Conservation (phyloP, 2,329 filamentous ascomycete species). For the Metarhizium rileyi region DNA sequence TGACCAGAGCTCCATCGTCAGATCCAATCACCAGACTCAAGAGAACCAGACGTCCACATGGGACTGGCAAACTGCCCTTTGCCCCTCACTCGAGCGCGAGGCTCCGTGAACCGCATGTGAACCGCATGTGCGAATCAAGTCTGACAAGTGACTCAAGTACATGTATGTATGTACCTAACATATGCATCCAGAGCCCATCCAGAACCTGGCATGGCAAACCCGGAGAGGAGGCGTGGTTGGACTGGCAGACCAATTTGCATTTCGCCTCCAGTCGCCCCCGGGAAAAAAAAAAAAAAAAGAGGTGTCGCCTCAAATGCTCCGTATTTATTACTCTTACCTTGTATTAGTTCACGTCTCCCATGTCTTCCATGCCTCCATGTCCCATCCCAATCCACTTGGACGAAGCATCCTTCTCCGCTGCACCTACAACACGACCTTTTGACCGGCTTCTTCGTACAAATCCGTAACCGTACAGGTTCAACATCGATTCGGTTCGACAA, state of each 20-base stretch:
- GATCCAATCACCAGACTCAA: background rate
- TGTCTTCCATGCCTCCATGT: background rate
- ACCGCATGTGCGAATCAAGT: background rate
- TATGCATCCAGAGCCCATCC: too few relatives aligned
- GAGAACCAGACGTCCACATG: background rate
- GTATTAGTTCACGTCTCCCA: background rate
- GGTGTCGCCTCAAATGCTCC: too few relatives aligned
- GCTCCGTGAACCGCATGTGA: background rate
- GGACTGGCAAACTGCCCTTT: background rate
- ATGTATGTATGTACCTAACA: too few relatives aligned
- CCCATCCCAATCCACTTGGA: background rate
- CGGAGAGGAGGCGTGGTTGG: background rate
- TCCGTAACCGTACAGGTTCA: background rate
- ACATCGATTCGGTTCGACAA: background rate
- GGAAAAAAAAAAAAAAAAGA: background rate
- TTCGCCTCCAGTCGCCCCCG: background rate
- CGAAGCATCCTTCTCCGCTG: background rate
- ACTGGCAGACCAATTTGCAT: background rate
- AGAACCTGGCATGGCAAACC: too few relatives aligned
- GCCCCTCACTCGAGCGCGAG: background rate
- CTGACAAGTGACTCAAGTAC: too few relatives aligned
- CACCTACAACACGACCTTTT: background rate
- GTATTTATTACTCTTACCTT: too few relatives aligned
- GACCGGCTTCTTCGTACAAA: background rate
- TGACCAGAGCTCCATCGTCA: background rate